Percentiles rank a stretch among this genome's conserved stretches.
phyloP scores from a whole-genome alignment of 208 protist species.

The Phytomonas sp. region DNA sequence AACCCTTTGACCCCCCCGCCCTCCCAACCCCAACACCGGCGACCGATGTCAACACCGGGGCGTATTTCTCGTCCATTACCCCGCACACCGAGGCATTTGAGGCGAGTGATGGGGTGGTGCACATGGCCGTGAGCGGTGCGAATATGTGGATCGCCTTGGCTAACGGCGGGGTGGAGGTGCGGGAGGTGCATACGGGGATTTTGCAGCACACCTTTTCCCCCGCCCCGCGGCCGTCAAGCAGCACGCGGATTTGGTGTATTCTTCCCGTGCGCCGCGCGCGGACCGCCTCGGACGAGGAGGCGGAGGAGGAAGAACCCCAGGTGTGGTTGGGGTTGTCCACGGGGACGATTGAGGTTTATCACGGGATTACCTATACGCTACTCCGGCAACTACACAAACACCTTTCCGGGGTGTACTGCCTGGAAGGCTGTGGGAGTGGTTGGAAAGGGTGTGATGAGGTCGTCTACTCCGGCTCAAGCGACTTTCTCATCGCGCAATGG shows the following conservation, averaged over 20 bases:
- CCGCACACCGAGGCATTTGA: conserved; percentile 35
- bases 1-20: not conserved
- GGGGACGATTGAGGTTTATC: conserved; percentile 75
- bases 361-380: conserved; percentile 23
- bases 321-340: conserved; percentile 81
- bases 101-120: conserved; percentile 26
- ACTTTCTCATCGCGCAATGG: conserved; percentile 85
- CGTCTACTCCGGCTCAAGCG: conserved; percentile 69
- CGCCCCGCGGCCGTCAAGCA: conserved; percentile 14
- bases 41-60: not conserved
- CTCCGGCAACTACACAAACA: conserved; percentile 61
- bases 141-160: conserved; percentile 64
- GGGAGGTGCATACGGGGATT: conserved; percentile 42
- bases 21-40: not conserved
- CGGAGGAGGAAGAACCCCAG: conserved; percentile 21
- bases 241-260: conserved; percentile 34
- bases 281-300: conserved; percentile 48
- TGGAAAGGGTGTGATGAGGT: conserved; percentile 21
- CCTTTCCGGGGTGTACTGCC: conserved; percentile 70
- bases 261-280: conserved; percentile 62
- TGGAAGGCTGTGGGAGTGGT: conserved; percentile 20
- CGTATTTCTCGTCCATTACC: conserved; percentile 9
- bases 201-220: conserved; percentile 47
- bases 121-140: conserved; percentile 39
- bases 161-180: conserved; percentile 66